Evolutionary conservation across 768 basidiomycete species (phyloP), one percentile per base, ranked within the genome.

Genomic region (Crassisporium funariophilum): DNA sequence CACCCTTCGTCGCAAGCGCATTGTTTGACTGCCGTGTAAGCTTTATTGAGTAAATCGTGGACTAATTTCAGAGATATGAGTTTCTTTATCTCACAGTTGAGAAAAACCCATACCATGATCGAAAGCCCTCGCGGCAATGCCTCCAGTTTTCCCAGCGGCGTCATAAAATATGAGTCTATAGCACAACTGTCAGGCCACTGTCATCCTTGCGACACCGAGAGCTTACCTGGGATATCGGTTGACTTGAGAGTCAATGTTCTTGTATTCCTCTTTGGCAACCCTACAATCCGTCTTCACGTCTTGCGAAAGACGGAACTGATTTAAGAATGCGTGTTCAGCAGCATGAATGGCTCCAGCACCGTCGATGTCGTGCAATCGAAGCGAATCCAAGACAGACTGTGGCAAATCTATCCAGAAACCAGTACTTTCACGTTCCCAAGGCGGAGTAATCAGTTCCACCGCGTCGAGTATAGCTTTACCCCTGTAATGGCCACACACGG

Each of bases 211-310:
- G 21, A 13, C 8, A 0, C 21, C 17, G 15, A 12, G 13, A 12
- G 15, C n/a, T 40, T 41, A 82, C 84, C 87, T 74, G 11, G 81
- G 88, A 6, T 88, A 86, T 48, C 89, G 73, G 58, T 84, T 90
- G 38, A 87, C 69, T 36, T 57, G 57, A 0, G 84, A 78, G 44
- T 75, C 71, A 3, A 65, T 55, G 11, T 66, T 60, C 46, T 74
- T 80, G 63, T 83, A 82, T 66, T 90, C 88, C 60, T 90, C 91
- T 60, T 87, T 83, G 3, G 80, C 68, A 0, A 79, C 80, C 62
- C 90, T 91, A 69, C 93, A 95, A 60, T 95, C 93, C 2, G 91
- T 93, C 48, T 71, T 76, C 24, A 94, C 62, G 46, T 91, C 89
- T 22, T 74, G 71, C 0, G 79, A 76, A 52, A 93, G 68, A 4